Conservation (phyloP, 495 filamentous ascomycete genomes). For the Hypomontagnella monticulosa region DNA sequence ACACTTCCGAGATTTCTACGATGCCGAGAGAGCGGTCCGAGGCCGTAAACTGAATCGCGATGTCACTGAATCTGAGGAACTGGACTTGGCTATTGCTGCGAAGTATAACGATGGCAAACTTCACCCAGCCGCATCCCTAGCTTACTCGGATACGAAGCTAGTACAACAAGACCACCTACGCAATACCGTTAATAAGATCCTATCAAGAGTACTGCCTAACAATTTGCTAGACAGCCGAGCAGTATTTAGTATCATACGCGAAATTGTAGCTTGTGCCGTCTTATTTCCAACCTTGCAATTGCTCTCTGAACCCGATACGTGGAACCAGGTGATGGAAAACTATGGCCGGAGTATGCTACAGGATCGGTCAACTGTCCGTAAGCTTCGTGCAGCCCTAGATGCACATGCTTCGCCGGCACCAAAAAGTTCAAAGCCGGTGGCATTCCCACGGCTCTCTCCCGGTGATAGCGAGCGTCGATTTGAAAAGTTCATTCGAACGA, state of each 20-base stretch:
- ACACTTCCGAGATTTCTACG: slow-evolving; percentile 89
- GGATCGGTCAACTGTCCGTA: slow-evolving; percentile 94
- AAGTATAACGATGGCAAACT: slow-evolving; percentile 92
- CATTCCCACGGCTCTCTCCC: slow-evolving; percentile 70
- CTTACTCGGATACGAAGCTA: slow-evolving; percentile 80
- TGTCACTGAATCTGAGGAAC: slow-evolving; percentile 95
- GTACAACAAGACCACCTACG: slow-evolving; percentile 90
- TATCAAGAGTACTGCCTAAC: slow-evolving; percentile 80
- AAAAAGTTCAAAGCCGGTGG: slow-evolving; percentile 67
- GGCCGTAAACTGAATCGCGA: slow-evolving; percentile 86
- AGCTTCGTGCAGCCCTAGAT: slow-evolving; percentile 91
- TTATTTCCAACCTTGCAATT: slow-evolving; percentile 75
- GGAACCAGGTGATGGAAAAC: slow-evolving; percentile 94
- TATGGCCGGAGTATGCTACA: slow-evolving; percentile 88
- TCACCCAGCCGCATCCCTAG: slow-evolving; percentile 86
- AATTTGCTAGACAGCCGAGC: slow-evolving; percentile 79
- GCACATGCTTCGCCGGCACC: slow-evolving; percentile 90
- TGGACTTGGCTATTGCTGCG: slow-evolving; percentile 90
- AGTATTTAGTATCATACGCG: slow-evolving; percentile 80
- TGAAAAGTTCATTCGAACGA: slow-evolving; percentile 91
- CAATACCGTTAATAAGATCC: slow-evolving; percentile 69
- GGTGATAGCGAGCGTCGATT: slow-evolving; percentile 89
- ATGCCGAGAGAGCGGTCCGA: slow-evolving; percentile 86
- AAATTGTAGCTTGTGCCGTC: slow-evolving; percentile 83
- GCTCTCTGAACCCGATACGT: slow-evolving; percentile 89